phyloP scores from a whole-genome alignment of 768 basidiomycete species.

The Lentinula aciculospora region DNA sequence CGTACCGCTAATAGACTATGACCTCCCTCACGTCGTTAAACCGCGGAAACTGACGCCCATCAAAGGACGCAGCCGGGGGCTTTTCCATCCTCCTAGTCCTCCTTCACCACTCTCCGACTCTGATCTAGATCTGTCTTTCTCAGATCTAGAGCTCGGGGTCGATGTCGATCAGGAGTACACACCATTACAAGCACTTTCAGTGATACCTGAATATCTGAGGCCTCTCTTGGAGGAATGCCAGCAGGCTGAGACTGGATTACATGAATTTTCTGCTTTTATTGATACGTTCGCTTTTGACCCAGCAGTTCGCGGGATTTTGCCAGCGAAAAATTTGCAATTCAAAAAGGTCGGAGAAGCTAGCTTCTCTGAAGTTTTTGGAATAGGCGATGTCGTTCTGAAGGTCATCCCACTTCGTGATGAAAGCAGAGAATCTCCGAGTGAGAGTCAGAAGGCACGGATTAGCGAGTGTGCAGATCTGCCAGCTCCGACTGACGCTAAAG shows the following conservation, averaged over 20 bases:
- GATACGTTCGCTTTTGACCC: slow-evolving; percentile 74
- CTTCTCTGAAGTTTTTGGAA: slow-evolving; percentile 93
- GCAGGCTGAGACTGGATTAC: slow-evolving; percentile 53
- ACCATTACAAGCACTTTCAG: slow-evolving; percentile 17
- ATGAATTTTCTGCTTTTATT: slow-evolving; percentile 82
- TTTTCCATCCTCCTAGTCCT: slow-evolving; percentile 42
- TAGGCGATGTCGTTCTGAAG: slow-evolving; percentile 87
- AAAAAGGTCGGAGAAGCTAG: slow-evolving; percentile 94
- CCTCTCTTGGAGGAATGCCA: slow-evolving; percentile 69
- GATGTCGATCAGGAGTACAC: slow-evolving; percentile 17
- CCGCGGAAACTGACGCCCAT: slow-evolving; percentile 69
- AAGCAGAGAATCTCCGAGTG: slow-evolving; percentile 12
- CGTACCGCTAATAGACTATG: slow-evolving; percentile 6
- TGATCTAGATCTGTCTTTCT: slow-evolving; percentile 48
- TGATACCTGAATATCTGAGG: slow-evolving; percentile 47
- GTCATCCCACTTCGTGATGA: slow-evolving; percentile 73
- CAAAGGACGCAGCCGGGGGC: slow-evolving; percentile 29
- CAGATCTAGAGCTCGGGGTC: slow-evolving; percentile 30
- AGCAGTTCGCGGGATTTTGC: slow-evolving; percentile 35
- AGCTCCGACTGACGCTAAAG: slow-evolving; percentile 64
- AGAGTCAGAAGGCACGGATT: slow-evolving; percentile 7
- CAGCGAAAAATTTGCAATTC: slow-evolving; percentile 33
- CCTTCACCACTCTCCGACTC: slow-evolving; percentile 51
- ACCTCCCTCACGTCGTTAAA: slow-evolving; percentile 32
- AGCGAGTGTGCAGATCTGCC: slow-evolving; percentile 36